These are phyloP conservation scores for Leccinum variicolor DNA, from an alignment of 768 basidiomycete species.

Conservation along the genomic window DNA sequence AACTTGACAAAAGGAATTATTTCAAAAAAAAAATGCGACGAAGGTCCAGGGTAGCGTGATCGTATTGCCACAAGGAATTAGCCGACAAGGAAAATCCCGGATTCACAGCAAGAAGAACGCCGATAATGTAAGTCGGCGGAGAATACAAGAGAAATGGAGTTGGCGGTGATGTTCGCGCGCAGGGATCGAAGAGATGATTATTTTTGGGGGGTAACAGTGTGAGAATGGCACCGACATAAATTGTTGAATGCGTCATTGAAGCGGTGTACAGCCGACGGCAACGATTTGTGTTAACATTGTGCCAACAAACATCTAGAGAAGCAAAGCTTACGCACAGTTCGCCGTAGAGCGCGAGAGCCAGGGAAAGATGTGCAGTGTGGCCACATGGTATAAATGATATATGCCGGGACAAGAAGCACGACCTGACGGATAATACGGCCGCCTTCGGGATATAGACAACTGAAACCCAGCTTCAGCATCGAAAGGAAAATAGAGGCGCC, in stretches of 20 bases:
- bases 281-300: slow-evolving; percentile 6
- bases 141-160: slow-evolving; percentile 16
- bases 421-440: slow-evolving; percentile 58
- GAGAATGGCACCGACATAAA: slow-evolving; percentile 9
- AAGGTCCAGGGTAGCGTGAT: slow-evolving; percentile 6
- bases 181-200: slow-evolving; percentile 10
- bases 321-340: slow-evolving; percentile 51
- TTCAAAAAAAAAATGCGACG: slow-evolving; percentile 3
- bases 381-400: slow-evolving; percentile 52
- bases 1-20: slow-evolving; percentile 34
- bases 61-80: slow-evolving; percentile 9
- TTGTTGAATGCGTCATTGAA: slow-evolving; percentile 5
- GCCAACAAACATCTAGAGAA: neutral
- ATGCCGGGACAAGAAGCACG: slow-evolving; percentile 44
- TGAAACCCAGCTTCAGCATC: slow-evolving; percentile 26
- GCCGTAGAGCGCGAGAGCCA: slow-evolving; percentile 60
- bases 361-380: slow-evolving; percentile 53
- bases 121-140: slow-evolving; percentile 8
- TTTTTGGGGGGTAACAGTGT: slow-evolving; percentile 16
- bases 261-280: slow-evolving; percentile 13
- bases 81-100: slow-evolving; percentile 24
- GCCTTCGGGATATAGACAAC: slow-evolving; percentile 65
- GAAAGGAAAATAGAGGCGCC: neutral
- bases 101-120: slow-evolving; percentile 14
- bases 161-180: slow-evolving; percentile 21